These are phyloP conservation scores for Isoetes taiwanensis DNA, from an alignment of 75 land plant species.

Conservation along the genomic window DNA sequence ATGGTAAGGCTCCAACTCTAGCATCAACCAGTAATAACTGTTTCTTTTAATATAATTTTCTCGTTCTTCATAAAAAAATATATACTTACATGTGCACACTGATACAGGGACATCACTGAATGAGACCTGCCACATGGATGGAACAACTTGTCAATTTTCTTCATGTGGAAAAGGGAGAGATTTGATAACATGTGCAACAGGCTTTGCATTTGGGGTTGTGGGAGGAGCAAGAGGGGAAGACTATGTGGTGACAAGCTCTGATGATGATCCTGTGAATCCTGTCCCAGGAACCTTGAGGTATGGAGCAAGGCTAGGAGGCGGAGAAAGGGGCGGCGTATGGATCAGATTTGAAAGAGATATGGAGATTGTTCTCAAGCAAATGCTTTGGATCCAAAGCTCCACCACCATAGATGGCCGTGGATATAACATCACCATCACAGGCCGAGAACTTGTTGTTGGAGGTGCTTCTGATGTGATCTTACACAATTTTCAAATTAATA, in stretches of 20 bases:
- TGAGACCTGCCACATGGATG: too few species aligned
- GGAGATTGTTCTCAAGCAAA: constrained; percentile 11
- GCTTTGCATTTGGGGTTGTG: constrained; percentile 18
- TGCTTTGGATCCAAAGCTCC: constrained; percentile 20
- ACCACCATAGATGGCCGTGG: constrained; percentile 37
- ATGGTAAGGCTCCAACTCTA: too few species aligned
- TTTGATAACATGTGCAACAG: constrained; percentile 10
- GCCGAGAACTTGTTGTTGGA: neutral
- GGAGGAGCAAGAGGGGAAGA: constrained; percentile 24
- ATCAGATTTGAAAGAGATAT: constrained; percentile 21
- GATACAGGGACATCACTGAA: too few species aligned
- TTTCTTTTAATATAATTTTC: too few species aligned
- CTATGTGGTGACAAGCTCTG: constrained; percentile 16
- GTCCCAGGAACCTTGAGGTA: constrained; percentile 18
- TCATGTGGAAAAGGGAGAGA: constrained; percentile 11
- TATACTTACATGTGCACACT: too few species aligned
- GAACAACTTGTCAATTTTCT: constrained; percentile 21
- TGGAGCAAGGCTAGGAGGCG: constrained; percentile 11
- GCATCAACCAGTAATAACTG: too few species aligned
- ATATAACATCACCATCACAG: constrained; percentile 12
- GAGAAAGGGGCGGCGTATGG: constrained; percentile 18
- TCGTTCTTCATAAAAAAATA: too few species aligned
- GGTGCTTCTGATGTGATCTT: constrained; percentile 6
- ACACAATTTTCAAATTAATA: neutral
- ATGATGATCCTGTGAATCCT: constrained; percentile 19